These are phyloP conservation scores for Ogataea hybrid DNA, from an alignment of 1,139 yeast genomes.

Conservation along the genomic window DNA sequence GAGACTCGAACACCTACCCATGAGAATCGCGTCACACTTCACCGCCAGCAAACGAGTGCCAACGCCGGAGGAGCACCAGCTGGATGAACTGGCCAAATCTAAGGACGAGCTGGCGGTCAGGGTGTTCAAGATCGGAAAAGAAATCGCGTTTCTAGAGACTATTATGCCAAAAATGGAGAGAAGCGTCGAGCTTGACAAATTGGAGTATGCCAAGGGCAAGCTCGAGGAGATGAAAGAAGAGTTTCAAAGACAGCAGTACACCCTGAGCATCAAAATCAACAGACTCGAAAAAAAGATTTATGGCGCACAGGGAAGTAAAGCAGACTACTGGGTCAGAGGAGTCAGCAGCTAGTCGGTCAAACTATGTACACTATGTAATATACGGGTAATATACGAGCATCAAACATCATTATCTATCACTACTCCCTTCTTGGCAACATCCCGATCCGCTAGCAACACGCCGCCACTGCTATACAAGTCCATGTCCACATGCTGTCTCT, in stretches of 20 bases:
- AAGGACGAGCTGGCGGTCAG: slow-evolving; percentile 21
- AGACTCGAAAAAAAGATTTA: slow-evolving; percentile 27
- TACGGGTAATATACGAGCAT: not conserved
- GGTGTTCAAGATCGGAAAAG: slow-evolving; percentile 29
- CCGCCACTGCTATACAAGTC: slow-evolving; percentile 67
- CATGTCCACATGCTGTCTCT: slow-evolving; percentile 57
- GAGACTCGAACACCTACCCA: slow-evolving; percentile 11
- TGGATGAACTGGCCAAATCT: slow-evolving; percentile 20
- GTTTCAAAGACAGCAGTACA: slow-evolving; percentile 30
- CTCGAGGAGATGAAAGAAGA: slow-evolving; percentile 28
- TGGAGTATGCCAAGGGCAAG: slow-evolving; percentile 29
- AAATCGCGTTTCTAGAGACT: slow-evolving; percentile 30
- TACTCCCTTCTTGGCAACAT: slow-evolving; percentile 10
- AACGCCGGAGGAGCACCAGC: slow-evolving; percentile 14
- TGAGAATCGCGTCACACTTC: slow-evolving; percentile 26
- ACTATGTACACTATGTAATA: slow-evolving; percentile 29
- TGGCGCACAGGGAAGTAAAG: slow-evolving; percentile 31
- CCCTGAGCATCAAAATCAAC: slow-evolving; percentile 29
- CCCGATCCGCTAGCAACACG: slow-evolving; percentile 18
- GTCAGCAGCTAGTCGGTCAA: slow-evolving; percentile 16
- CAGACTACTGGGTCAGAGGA: slow-evolving; percentile 31
- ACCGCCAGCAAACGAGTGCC: slow-evolving; percentile 18
- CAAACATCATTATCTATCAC: slow-evolving; percentile 1
- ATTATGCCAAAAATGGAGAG: slow-evolving; percentile 21
- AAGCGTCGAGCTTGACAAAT: slow-evolving; percentile 24